Evolutionary conservation across 352 stramenopile species (phyloP).

Genomic region (Pythium aquatile): DNA sequence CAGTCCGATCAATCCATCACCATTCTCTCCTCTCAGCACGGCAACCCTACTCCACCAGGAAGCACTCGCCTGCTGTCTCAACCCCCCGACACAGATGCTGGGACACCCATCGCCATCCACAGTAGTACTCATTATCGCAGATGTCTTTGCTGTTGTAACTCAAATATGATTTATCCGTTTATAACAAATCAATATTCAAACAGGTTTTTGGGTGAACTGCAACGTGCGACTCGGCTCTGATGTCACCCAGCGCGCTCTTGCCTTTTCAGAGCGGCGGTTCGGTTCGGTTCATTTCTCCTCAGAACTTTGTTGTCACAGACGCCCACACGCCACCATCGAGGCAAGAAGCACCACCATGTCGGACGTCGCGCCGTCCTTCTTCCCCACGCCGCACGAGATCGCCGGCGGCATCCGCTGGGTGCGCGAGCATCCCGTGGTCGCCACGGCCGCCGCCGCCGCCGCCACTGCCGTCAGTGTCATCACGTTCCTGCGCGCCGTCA

Average conservation of each 20-base stretch:
- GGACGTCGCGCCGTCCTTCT: conserved; percentile 70
- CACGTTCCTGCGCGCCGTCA: conserved; percentile 41
- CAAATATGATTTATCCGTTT: too few relatives aligned
- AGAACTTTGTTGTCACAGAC: conserved; percentile 24
- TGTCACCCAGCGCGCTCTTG: conserved; percentile 20
- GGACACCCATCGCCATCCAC: neutral
- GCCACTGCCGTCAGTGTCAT: conserved; percentile 70
- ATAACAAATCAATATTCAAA: neutral
- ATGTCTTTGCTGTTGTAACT: neutral
- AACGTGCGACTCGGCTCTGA: conserved; percentile 30
- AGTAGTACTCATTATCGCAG: neutral
- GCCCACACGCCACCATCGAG: too few relatives aligned
- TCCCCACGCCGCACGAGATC: conserved; percentile 78
- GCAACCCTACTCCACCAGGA: conserved; percentile 24
- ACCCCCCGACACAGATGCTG: neutral
- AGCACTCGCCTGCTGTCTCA: conserved; percentile 4
- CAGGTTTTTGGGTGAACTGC: conserved; percentile 17
- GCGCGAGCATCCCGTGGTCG: conserved; percentile 67
- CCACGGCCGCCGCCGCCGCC: conserved; percentile 59
- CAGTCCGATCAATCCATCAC: neutral
- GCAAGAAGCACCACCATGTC: conserved; percentile 34
- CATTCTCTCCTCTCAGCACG: conserved; percentile 6
- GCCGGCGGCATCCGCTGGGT: conserved; percentile 73
- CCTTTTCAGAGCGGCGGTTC: conserved; percentile 18
- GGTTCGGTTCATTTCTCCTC: conserved; percentile 20